Evolutionary conservation across 2,329 filamentous ascomycete species (phyloP).

Genomic region (Fusarium abutilonis): DNA sequence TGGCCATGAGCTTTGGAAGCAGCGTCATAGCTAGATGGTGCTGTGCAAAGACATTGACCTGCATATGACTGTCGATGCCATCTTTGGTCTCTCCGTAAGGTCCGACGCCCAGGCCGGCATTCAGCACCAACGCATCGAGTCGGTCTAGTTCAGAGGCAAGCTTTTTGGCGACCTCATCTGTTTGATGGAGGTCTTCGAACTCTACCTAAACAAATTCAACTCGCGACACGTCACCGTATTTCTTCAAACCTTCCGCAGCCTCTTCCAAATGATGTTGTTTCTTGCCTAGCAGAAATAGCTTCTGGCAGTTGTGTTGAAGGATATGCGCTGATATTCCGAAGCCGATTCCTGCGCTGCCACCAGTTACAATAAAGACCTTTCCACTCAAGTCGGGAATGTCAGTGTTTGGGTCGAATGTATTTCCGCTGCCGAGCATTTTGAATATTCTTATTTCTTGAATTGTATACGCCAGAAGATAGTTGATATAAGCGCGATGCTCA

Average conservation of each 20-base stretch:
- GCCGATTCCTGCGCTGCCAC: constrained; percentile 15
- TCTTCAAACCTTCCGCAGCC: constrained; percentile 1
- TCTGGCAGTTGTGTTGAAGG: constrained; percentile 11
- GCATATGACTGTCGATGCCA: constrained; percentile 17
- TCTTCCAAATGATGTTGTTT: constrained; percentile 16
- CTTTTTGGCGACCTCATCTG: constrained; percentile 3
- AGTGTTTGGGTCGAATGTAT: constrained; percentile 11
- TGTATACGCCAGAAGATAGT: no score
- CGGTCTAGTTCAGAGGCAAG: constrained; percentile 4
- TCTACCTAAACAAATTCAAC: constrained; percentile 8
- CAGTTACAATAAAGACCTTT: constrained; percentile 11
- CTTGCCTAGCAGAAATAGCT: constrained; percentile 8
- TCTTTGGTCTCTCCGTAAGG: constrained; percentile 12
- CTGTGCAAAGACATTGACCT: constrained; percentile 18
- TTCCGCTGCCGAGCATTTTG: constrained; percentile 6
- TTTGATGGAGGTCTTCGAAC: constrained; percentile 9
- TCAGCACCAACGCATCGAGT: constrained; percentile 1
- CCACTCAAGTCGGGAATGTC: constrained; percentile 14
- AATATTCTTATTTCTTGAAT: not conserved
- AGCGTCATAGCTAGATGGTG: constrained; percentile 18
- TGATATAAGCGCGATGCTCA: no score
- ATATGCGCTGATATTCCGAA: constrained; percentile 17
- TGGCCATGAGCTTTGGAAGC: constrained; percentile 9
- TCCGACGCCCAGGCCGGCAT: constrained; percentile 10
- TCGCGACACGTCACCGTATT: constrained; percentile 3